Evolutionary conservation across 768 basidiomycete genomes (phyloP).

Genomic region (Suillus americanus): DNA sequence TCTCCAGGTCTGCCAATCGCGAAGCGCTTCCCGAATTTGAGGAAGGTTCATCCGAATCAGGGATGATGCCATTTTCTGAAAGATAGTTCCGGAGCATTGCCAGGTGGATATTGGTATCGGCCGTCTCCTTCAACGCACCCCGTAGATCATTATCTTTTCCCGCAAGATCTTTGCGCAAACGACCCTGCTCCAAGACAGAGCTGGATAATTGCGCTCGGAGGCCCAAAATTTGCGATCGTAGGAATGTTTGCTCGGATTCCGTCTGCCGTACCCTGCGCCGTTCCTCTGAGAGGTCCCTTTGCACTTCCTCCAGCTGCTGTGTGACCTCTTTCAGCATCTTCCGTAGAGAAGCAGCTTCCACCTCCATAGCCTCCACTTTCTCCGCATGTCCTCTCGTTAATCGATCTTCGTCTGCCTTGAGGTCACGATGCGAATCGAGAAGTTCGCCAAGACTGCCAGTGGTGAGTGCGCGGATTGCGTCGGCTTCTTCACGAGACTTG

Average conservation of each 20-base stretch:
- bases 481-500: constrained; percentile 91
- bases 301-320: constrained; percentile 67
- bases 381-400: constrained; percentile 74
- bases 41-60: constrained; percentile 69
- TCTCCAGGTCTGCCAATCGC: constrained; percentile 75
- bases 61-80: constrained; percentile 80
- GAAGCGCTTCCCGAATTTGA: constrained; percentile 37
- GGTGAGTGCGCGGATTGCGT: constrained; percentile 82
- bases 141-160: constrained; percentile 64
- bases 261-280: constrained; percentile 61
- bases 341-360: constrained; percentile 72
- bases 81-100: constrained; percentile 83
- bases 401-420: constrained; percentile 83
- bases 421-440: constrained; percentile 83
- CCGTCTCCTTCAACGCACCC: constrained; percentile 62
- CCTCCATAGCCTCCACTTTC: constrained; percentile 77
- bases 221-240: constrained; percentile 73
- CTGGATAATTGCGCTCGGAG: constrained; percentile 72
- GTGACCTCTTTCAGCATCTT: constrained; percentile 78
- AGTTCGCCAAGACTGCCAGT: constrained; percentile 85
- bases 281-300: constrained; percentile 65
- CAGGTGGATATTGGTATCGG: constrained; percentile 72
- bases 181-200: constrained; percentile 66
- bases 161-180: constrained; percentile 66
- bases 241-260: constrained; percentile 59